Percentiles rank a stretch among this genome's conserved stretches.
Conservation (phyloP, 306 rosid species). For the Alnus glutinosa region DNA sequence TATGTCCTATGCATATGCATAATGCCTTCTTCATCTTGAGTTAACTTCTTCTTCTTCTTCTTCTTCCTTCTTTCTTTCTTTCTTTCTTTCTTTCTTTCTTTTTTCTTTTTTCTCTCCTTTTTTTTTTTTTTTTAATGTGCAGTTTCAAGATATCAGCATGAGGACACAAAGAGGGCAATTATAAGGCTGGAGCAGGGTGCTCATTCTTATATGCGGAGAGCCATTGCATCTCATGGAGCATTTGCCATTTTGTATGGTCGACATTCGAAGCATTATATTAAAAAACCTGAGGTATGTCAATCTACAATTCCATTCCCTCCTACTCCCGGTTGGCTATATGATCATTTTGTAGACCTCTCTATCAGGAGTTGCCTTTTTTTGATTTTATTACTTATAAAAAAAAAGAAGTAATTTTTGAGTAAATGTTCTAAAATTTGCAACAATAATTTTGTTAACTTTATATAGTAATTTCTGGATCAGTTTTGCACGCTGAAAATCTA, state of each 20-base stretch:
- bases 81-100: no score
- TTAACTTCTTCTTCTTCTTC: slow-evolving; percentile 23
- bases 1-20: slow-evolving; percentile 18
- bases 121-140: slow-evolving; percentile 8
- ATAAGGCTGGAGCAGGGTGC: slow-evolving; percentile 86
- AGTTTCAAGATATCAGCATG: slow-evolving; percentile 73
- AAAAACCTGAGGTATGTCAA: slow-evolving; percentile 77
- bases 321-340: slow-evolving; percentile 5
- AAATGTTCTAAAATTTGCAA: background rate
- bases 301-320: slow-evolving; percentile 1
- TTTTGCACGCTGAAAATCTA: background rate
- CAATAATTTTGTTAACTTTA: background rate
- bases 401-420: background rate
- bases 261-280: slow-evolving; percentile 73
- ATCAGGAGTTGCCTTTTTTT: background rate
- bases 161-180: slow-evolving; percentile 67
- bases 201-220: slow-evolving; percentile 69
- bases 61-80: background rate
- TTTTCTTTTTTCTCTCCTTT: no score
- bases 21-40: slow-evolving; percentile 4
- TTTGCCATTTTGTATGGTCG: slow-evolving; percentile 79
- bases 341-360: slow-evolving; percentile 9
- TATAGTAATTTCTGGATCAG: background rate
- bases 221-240: slow-evolving; percentile 84
- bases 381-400: no score